Percentiles rank a stretch among this genome's conserved stretches.
Evolutionary conservation across 2,329 filamentous ascomycete genomes (phyloP).

Genomic region (Colletotrichum brevisporum): DNA sequence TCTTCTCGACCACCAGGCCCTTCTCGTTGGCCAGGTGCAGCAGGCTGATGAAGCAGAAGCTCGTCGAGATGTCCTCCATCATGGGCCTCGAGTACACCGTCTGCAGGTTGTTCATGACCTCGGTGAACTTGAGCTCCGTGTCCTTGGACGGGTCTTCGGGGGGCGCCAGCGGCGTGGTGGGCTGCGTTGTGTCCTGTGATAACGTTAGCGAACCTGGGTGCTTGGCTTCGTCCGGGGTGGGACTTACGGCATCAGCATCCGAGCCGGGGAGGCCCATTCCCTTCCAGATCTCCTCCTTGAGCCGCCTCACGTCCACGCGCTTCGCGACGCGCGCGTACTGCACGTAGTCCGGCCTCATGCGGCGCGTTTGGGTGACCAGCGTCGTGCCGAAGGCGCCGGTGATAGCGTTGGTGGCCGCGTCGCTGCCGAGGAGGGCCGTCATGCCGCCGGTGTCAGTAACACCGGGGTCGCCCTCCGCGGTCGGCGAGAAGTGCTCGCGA

Average conservation of each 20-base stretch:
- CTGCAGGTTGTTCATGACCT: constrained; percentile 91
- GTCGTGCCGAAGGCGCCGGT: constrained; percentile 73
- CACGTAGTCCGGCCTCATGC: constrained; percentile 77
- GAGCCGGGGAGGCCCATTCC: constrained; percentile 68
- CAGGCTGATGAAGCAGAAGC: constrained; percentile 91
- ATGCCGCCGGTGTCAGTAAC: constrained; percentile 63
- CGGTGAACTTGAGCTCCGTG: constrained; percentile 83
- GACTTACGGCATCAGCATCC: constrained; percentile 57
- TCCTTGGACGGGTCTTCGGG: constrained; percentile 56
- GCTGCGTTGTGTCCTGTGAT: constrained; percentile 32
- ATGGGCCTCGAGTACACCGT: constrained; percentile 86
- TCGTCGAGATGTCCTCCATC: constrained; percentile 96
- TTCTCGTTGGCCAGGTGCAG: constrained; percentile 95
- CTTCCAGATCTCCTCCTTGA: constrained; percentile 81
- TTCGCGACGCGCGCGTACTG: constrained; percentile 79
- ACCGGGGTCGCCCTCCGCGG: constrained; percentile 64
- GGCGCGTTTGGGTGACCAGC: constrained; percentile 74
- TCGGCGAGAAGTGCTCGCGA: constrained; percentile 82
- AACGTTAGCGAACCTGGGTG: background rate
- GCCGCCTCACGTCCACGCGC: constrained; percentile 77
- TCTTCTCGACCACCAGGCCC: constrained; percentile 82
- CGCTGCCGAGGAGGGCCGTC: constrained; percentile 65
- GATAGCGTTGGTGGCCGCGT: constrained; percentile 62
- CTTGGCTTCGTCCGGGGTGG: background rate
- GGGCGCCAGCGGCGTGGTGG: constrained; percentile 45